phyloP scores from a whole-genome alignment of 192 early-diverging fungal species.

The Helicostylum pulchrum region DNA sequence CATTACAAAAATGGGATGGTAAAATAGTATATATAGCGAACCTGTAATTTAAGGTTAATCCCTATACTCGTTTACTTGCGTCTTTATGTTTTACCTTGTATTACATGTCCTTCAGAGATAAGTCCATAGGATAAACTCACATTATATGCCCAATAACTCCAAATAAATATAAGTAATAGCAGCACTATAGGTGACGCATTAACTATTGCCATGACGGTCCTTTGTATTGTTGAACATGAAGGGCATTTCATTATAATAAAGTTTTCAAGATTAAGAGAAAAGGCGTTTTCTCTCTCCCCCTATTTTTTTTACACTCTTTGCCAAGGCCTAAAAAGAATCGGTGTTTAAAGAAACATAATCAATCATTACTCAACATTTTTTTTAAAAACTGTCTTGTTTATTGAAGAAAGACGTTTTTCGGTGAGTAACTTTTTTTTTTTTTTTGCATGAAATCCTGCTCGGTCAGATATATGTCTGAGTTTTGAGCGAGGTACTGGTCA shows the following conservation, averaged over 20 bases:
- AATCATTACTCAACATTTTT: no score
- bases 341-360: no score
- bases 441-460: no score
- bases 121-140: slow-evolving; percentile 7
- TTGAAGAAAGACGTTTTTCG: no score
- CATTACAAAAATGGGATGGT: slow-evolving; percentile 19
- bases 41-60: slow-evolving; percentile 1
- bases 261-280: background rate
- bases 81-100: slow-evolving; percentile 16
- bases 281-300: no score
- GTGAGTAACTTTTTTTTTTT: no score
- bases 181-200: slow-evolving; percentile 17
- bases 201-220: slow-evolving; percentile 1
- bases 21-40: slow-evolving; percentile 21
- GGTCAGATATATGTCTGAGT: no score
- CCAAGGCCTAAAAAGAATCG: no score
- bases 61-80: background rate
- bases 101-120: slow-evolving; percentile 7
- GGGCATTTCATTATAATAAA: slow-evolving; percentile 7
- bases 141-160: slow-evolving; percentile 25
- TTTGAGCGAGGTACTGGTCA: no score
- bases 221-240: slow-evolving; percentile 3
- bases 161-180: slow-evolving; percentile 9
- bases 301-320: no score
- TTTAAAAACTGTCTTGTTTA: no score